These are phyloP conservation scores for Hapsidospora chrysogenum DNA, from an alignment of 495 filamentous ascomycete species.

Conservation along the genomic window DNA sequence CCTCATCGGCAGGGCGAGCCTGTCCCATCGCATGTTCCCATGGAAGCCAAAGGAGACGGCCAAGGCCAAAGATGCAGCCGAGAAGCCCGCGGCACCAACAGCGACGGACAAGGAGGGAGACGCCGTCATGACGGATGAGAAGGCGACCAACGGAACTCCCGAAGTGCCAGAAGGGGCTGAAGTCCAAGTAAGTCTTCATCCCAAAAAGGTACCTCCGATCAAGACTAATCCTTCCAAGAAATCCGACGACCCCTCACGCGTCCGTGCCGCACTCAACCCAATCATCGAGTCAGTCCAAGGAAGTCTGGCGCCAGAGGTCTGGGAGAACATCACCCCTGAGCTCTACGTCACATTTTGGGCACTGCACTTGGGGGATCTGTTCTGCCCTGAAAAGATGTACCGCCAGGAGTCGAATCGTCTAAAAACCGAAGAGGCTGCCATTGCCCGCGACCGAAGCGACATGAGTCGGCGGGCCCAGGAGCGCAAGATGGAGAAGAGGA, in stretches of 20 bases:
- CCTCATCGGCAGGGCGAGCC: constrained; percentile 60
- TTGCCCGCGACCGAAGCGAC: constrained; percentile 57
- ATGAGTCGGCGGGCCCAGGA: constrained; percentile 42
- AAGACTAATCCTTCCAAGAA: no score
- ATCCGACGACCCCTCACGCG: not conserved
- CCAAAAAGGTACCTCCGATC: no score
- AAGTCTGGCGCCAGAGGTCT: constrained; percentile 42
- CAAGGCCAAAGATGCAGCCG: constrained; percentile 13
- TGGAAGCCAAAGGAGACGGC: constrained; percentile 5
- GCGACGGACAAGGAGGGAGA: constrained; percentile 24
- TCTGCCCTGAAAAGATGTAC: constrained; percentile 57
- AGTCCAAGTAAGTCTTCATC: not conserved
- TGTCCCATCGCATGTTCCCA: constrained; percentile 26
- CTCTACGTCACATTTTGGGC: constrained; percentile 95
- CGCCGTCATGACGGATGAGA: constrained; percentile 14
- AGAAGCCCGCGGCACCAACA: constrained; percentile 8
- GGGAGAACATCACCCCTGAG: constrained; percentile 48
- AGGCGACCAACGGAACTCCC: constrained; percentile 1
- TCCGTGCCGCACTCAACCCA: constrained; percentile 33
- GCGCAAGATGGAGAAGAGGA: constrained; percentile 47
- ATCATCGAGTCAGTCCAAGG: constrained; percentile 52
- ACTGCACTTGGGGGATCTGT: constrained; percentile 63
- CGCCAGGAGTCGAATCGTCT: constrained; percentile 48
- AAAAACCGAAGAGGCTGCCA: constrained; percentile 37
- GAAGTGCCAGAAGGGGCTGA: no score